These are phyloP conservation scores for Hymenoscyphus repandus DNA, from an alignment of 2,329 filamentous ascomycete species.

Conservation along the genomic window DNA sequence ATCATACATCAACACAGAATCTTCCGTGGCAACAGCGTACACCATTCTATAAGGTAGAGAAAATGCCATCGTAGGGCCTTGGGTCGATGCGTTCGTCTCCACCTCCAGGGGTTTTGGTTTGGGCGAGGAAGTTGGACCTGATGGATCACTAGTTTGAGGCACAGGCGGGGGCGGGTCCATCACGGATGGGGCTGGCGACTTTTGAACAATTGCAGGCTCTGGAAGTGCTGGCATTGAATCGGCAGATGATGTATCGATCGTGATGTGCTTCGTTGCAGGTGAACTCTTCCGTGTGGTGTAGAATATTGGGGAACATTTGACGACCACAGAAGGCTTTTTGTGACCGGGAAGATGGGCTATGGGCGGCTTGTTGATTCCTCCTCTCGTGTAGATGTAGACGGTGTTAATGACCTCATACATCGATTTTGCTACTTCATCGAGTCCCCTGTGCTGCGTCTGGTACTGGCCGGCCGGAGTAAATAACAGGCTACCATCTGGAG, in stretches of 20 bases:
- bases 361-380: slow-evolving; percentile 93
- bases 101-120: slow-evolving; percentile 32
- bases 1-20: slow-evolving; percentile 91
- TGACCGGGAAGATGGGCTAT: slow-evolving; percentile 93
- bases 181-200: slow-evolving; percentile 51
- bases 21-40: slow-evolving; percentile 95
- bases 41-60: slow-evolving; percentile 87
- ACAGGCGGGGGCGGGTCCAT: slow-evolving; percentile 76
- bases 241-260: slow-evolving; percentile 84
- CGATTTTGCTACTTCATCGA: slow-evolving; percentile 64
- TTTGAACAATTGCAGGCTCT: slow-evolving; percentile 61
- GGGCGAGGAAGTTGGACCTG: slow-evolving; percentile 49
- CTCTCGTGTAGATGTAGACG: slow-evolving; percentile 95
- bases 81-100: slow-evolving; percentile 44
- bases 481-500: slow-evolving; percentile 88
- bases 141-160: slow-evolving; percentile 44
- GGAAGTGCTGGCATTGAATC: slow-evolving; percentile 82
- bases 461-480: slow-evolving; percentile 95
- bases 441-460: slow-evolving; percentile 64
- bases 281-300: slow-evolving; percentile 71
- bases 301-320: slow-evolving; percentile 86
- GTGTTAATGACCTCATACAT: slow-evolving; percentile 90
- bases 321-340: slow-evolving; percentile 95
- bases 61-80: slow-evolving; percentile 68
- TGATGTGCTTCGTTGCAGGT: slow-evolving; percentile 78